phyloP scores from a whole-genome alignment of 1,139 yeast species.

The Sugiyamaella grinbergsii region DNA sequence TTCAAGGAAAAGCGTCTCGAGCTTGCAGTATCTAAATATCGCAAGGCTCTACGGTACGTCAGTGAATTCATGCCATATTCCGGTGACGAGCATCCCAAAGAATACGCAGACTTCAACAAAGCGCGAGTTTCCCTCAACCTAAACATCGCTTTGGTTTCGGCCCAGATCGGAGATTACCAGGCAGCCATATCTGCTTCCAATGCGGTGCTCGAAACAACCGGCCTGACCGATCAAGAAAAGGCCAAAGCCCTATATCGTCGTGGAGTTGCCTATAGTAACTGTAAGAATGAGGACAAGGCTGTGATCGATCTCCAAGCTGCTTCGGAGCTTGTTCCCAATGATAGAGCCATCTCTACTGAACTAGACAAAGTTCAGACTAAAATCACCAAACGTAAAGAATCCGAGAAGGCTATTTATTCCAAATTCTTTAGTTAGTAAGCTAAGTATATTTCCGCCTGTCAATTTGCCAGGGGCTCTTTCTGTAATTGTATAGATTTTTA shows the following conservation, averaged over 20 bases:
- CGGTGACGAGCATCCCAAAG: slow-evolving; percentile 45
- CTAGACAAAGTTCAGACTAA: slow-evolving; percentile 59
- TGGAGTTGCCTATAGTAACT: slow-evolving; percentile 70
- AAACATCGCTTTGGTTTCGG: slow-evolving; percentile 74
- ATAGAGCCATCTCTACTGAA: slow-evolving; percentile 71
- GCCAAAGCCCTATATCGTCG: slow-evolving; percentile 87
- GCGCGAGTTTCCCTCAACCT: slow-evolving; percentile 64
- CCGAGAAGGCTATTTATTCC: slow-evolving; percentile 81
- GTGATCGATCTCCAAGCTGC: slow-evolving; percentile 68
- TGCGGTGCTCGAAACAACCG: slow-evolving; percentile 64
- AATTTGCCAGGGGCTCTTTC: no score
- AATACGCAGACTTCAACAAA: slow-evolving; percentile 34
- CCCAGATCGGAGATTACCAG: slow-evolving; percentile 61
- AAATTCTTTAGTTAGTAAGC: slow-evolving; percentile 58
- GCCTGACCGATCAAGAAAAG: slow-evolving; percentile 63
- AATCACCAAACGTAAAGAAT: slow-evolving; percentile 58
- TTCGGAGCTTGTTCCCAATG: slow-evolving; percentile 64
- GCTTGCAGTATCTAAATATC: slow-evolving; percentile 65
- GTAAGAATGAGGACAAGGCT: slow-evolving; percentile 74
- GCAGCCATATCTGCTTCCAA: slow-evolving; percentile 62
- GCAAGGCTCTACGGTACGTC: slow-evolving; percentile 67
- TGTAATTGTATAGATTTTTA: no score
- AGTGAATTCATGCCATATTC: slow-evolving; percentile 64
- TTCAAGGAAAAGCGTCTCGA: slow-evolving; percentile 61
- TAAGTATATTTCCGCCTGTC: no score